Evolutionary conservation across 148 eudicot species (phyloP).

Genomic region (Nepenthes gracilis): DNA sequence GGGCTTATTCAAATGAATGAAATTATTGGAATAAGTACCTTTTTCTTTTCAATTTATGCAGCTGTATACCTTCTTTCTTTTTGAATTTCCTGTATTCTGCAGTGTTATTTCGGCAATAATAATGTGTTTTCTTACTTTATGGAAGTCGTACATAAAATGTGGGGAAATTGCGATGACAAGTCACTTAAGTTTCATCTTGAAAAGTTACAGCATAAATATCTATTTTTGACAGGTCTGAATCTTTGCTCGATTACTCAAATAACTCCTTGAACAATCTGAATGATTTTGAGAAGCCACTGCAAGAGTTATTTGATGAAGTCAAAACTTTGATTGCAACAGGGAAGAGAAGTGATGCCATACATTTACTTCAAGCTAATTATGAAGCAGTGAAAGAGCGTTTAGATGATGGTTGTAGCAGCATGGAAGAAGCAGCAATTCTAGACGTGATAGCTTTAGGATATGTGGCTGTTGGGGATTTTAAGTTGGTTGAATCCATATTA

Average conservation of each 20-base stretch:
- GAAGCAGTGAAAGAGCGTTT: constrained; percentile 66
- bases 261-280: constrained; percentile 26
- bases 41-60: not conserved
- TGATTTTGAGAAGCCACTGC: constrained; percentile 57
- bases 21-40: too few species aligned
- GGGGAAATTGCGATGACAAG: not conserved
- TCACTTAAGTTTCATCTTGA: not conserved
- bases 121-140: too few species aligned
- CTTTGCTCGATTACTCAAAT: constrained; percentile 29
- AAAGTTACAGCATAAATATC: constrained; percentile 3
- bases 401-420: constrained; percentile 45
- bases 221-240: constrained; percentile 30
- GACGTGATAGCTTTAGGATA: constrained; percentile 53
- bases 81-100: too few species aligned
- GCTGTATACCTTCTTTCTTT: too few species aligned
- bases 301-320: constrained; percentile 72
- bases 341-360: constrained; percentile 42
- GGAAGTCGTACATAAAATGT: not conserved
- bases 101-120: too few species aligned
- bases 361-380: constrained; percentile 76
- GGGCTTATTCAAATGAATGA: too few species aligned
- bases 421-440: constrained; percentile 73
- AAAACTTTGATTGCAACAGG: constrained; percentile 60
- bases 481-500: constrained; percentile 46
- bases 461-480: constrained; percentile 14